These are phyloP conservation scores for Nematocida parisii DNA, from an alignment of 371 early-diverging fungal genomes.

Conservation along the genomic window DNA sequence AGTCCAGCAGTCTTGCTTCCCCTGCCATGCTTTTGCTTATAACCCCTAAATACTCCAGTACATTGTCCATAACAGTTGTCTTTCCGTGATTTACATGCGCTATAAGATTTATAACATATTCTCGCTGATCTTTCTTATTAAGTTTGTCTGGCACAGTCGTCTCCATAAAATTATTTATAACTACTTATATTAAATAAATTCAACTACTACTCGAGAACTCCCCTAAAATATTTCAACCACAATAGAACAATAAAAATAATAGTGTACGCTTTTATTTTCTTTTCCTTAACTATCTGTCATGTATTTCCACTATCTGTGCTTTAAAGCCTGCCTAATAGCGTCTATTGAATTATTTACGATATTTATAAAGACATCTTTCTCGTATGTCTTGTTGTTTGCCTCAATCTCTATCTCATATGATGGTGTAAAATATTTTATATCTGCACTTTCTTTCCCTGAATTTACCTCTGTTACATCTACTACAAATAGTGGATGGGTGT, in stretches of 20 bases:
- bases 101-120: slow-evolving; percentile 74
- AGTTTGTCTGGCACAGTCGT: neutral
- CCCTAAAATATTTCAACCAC: too few species aligned
- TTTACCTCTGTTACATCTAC: slow-evolving; percentile 34
- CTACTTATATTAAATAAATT: neutral
- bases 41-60: slow-evolving; percentile 90
- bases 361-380: slow-evolving; percentile 13
- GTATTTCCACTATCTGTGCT: too few species aligned
- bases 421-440: neutral
- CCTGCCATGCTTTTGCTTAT: slow-evolving; percentile 90
- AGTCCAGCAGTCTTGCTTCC: slow-evolving; percentile 93
- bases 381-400: slow-evolving; percentile 28
- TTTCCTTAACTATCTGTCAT: too few species aligned
- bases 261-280: too few species aligned
- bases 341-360: slow-evolving; percentile 26
- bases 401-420: slow-evolving; percentile 54
- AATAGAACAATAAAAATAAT: too few species aligned
- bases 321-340: neutral
- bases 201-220: neutral
- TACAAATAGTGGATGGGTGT: neutral
- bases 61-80: slow-evolving; percentile 92
- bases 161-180: neutral
- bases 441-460: neutral
- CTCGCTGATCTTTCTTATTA: slow-evolving; percentile 7
- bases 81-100: slow-evolving; percentile 97